Evolutionary conservation across 148 eudicot genomes (phyloP), one percentile per base, ranked within the genome.

Genomic region (Nyssa sinensis): DNA sequence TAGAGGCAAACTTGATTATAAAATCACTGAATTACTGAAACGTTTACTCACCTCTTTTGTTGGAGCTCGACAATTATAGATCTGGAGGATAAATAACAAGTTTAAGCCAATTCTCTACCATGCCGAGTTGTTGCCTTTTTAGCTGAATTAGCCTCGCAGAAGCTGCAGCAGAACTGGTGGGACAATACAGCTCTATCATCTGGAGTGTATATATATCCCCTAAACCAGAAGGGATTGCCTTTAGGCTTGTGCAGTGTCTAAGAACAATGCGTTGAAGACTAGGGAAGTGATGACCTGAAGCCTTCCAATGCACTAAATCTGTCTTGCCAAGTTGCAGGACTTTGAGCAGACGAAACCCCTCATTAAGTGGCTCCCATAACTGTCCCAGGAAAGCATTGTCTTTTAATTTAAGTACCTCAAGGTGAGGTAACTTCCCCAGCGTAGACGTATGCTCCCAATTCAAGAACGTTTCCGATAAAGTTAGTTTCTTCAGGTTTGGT

Each of bases 351-450:
- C 33, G 63, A 64, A 76, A 76, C 2, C 73, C 32, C 1, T 30
- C 44, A 17, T 21, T 61, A 5, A 5, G 29, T 27, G 31, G 41
- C 10, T 44, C 14, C 73, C 73, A 76, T 0, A 8, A 5, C 4
- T 27, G 6, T 13, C 73, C 79, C n/a, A 14, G n/a, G 21, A 76
- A 69, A 28, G 73, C 79, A 67, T 39, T 1, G 8, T 68, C 73
- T 32, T 76, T 76, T 60, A 76, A 51, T 29, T 76, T 68, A 33
- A 76, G 79, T n/a, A 69, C 73, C 71, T 76, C 67, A 17, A 69
- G 73, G 0, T 21, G 37, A 7, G 39, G 24, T 5, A 76, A 14
- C 13, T 28, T 9, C 29, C 61, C 73, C 31, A 76, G 32, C 39
- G 7, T 62, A 9, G 66, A 29, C 79, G 68, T 61, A 0, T 76